Conservation (phyloP, 225 moss, liverwort and hornwort genomes). For the Pleurozium schreberi region DNA sequence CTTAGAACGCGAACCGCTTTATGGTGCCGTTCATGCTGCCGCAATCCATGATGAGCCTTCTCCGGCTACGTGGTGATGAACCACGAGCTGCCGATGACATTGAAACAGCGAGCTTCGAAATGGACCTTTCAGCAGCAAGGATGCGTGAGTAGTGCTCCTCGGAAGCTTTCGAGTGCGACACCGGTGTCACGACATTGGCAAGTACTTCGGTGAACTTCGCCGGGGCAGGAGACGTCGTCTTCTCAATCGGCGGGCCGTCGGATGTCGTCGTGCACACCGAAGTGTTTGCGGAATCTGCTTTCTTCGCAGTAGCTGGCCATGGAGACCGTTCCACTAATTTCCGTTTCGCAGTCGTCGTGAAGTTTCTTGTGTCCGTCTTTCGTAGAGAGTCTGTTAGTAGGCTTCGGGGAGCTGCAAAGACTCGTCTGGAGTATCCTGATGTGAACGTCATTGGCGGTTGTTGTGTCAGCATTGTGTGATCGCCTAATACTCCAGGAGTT, state of each 20-base stretch:
- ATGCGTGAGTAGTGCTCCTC: constrained; percentile 28
- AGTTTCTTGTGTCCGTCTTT: not conserved
- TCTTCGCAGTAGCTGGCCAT: constrained; percentile 31
- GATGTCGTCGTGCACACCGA: constrained; percentile 6
- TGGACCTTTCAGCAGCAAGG: constrained; percentile 37
- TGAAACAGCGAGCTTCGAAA: constrained; percentile 28
- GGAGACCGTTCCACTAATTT: constrained; percentile 37
- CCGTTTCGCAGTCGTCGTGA: constrained; percentile 15
- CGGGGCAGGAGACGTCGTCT: not conserved
- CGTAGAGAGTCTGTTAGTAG: not conserved
- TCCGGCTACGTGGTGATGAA: constrained; percentile 21
- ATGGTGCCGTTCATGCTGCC: constrained; percentile 19
- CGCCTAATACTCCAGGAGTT: not conserved
- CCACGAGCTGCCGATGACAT: constrained; percentile 10
- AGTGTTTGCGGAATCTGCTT: constrained; percentile 1
- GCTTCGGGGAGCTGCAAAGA: constrained; percentile 4
- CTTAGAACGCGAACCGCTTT: constrained; percentile 14
- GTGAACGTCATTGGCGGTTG: constrained; percentile 45
- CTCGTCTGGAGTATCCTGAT: constrained; percentile 21
- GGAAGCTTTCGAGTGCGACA: constrained; percentile 9
- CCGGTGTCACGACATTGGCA: not conserved
- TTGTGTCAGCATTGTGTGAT: constrained; percentile 9
- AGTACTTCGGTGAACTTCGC: constrained; percentile 4
- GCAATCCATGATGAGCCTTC: constrained; percentile 28
- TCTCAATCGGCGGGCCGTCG: not conserved